Conservation (phyloP, 805 yeast genomes). For the Barnettozyma salicaria region DNA sequence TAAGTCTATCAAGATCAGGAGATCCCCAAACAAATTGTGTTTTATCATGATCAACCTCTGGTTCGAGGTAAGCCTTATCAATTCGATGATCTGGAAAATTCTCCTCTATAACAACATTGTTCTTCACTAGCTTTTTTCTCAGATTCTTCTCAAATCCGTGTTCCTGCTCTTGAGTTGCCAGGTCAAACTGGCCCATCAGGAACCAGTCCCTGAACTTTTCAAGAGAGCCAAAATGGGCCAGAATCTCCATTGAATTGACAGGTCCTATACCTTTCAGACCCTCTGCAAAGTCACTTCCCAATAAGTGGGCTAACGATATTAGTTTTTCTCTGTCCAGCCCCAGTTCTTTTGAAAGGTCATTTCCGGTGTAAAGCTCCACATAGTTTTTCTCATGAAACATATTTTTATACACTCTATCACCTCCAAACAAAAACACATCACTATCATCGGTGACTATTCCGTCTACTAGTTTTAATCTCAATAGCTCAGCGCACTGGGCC, state of each 20-base stretch:
- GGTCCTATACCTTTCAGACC: constrained; percentile 95
- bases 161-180: constrained; percentile 35
- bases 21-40: constrained; percentile 85
- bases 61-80: constrained; percentile 64
- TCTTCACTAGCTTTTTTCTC: constrained; percentile 44
- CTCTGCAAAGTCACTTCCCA: constrained; percentile 94
- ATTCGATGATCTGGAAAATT: constrained; percentile 69
- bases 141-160: constrained; percentile 51
- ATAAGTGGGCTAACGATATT: constrained; percentile 73
- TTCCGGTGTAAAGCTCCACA: constrained; percentile 73
- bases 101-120: constrained; percentile 52
- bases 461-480: constrained; percentile 69
- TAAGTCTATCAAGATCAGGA: constrained; percentile 75
- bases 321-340: constrained; percentile 60
- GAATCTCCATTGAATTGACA: constrained; percentile 80
- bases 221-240: constrained; percentile 70
- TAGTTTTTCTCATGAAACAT: constrained; percentile 91
- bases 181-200: constrained; percentile 35
- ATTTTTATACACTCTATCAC: constrained; percentile 75
- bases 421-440: constrained; percentile 93
- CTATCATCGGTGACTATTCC: constrained; percentile 97
- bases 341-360: constrained; percentile 52
- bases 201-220: constrained; percentile 36
- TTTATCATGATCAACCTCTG: constrained; percentile 79
- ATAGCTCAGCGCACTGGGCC: constrained; percentile 90